Percentiles rank a stretch among this genome's conserved stretches.
These are phyloP conservation scores for Geum urbanum DNA, from an alignment of 306 rosid species.

Conservation along the genomic window DNA sequence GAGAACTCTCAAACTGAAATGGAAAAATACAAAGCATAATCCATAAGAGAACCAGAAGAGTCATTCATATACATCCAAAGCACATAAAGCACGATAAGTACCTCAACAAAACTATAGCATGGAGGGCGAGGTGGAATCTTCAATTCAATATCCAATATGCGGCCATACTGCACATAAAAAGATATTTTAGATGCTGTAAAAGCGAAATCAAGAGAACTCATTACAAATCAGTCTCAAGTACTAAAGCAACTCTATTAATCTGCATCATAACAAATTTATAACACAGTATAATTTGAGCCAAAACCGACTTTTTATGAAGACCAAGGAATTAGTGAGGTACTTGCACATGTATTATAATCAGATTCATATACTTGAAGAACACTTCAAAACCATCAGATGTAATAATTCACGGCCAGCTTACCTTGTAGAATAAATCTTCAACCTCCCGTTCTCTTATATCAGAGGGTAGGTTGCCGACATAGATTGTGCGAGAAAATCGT, in stretches of 20 bases:
- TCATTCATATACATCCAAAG: background rate
- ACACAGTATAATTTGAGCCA: background rate
- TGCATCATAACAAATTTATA: too few relatives aligned
- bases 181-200: slow-evolving; percentile 10
- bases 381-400: background rate
- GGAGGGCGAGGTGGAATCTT: slow-evolving; percentile 99
- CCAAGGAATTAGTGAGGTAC: background rate
- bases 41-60: background rate
- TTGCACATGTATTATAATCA: background rate
- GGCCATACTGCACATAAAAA: slow-evolving; percentile 78
- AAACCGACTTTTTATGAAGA: too few relatives aligned
- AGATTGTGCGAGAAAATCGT: slow-evolving; percentile 98
- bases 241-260: too few relatives aligned
- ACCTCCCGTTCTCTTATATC: slow-evolving; percentile 85
- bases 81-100: slow-evolving; percentile 19
- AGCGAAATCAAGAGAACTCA: background rate
- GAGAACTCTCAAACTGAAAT: slow-evolving; percentile 80
- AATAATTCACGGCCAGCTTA: slow-evolving; percentile 20
- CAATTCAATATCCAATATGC: slow-evolving; percentile 83
- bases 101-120: slow-evolving; percentile 96
- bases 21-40: slow-evolving; percentile 19
- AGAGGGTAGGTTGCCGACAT: slow-evolving; percentile 94
- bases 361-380: background rate
- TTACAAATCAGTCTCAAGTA: background rate
- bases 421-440: slow-evolving; percentile 96